Conservation (phyloP, 1,284 basidiomycete genomes). For the Puccinia polysora region DNA sequence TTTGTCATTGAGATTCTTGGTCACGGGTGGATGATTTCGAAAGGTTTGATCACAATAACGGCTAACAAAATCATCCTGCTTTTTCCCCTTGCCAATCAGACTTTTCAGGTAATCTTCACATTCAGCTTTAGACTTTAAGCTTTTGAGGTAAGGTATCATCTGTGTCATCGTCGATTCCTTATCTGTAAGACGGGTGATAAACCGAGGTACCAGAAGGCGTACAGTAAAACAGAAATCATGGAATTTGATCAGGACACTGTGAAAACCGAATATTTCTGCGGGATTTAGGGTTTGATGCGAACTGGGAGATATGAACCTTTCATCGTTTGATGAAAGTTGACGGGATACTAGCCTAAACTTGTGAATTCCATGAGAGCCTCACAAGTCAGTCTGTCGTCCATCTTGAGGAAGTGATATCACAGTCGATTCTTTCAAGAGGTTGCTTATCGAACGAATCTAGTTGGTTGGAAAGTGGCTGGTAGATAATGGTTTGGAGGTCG, state of each 20-base stretch:
- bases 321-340: too few species aligned
- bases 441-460: too few species aligned
- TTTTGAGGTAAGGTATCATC: conserved; percentile 18
- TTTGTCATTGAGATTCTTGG: neutral
- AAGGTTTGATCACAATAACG: conserved; percentile 1
- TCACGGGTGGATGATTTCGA: neutral
- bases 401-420: too few species aligned
- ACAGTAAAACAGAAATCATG: neutral
- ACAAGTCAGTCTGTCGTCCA: conserved; percentile 4
- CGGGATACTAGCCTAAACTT: conserved; percentile 1
- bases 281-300: too few species aligned
- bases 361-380: conserved; percentile 20
- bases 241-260: neutral
- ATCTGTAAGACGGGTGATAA: neutral
- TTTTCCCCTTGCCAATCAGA: conserved; percentile 1
- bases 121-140: neutral
- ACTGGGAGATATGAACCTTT: too few species aligned
- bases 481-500: too few species aligned
- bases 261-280: neutral
- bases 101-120: conserved; percentile 9
- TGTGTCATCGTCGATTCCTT: conserved; percentile 15
- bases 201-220: neutral
- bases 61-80: conserved; percentile 8
- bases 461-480: too few species aligned
- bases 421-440: too few species aligned